phyloP scores from a whole-genome alignment of 2,329 filamentous ascomycete species.

The Fusarium euwallaceae region DNA sequence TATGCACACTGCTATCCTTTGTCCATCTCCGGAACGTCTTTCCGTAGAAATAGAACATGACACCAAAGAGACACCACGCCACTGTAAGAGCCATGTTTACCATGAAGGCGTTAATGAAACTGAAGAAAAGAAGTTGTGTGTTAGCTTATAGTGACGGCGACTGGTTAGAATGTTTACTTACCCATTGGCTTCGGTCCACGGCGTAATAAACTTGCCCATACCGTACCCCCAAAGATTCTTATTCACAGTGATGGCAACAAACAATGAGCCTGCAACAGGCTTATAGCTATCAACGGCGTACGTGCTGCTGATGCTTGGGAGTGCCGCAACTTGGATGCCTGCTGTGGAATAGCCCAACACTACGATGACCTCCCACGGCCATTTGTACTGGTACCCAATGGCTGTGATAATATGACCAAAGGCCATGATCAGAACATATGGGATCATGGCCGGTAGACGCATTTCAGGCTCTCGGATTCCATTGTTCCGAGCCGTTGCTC shows the following conservation, averaged over 20 bases:
- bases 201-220: slow-evolving; percentile 23
- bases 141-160: not conserved
- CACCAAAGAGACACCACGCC: slow-evolving; percentile 2
- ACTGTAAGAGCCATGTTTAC: slow-evolving; percentile 16
- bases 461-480: slow-evolving; percentile 64
- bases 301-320: slow-evolving; percentile 69
- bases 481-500: slow-evolving; percentile 56
- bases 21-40: slow-evolving; percentile 17
- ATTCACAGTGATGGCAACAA: slow-evolving; percentile 26
- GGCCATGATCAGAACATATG: slow-evolving; percentile 39
- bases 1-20: slow-evolving; percentile 13
- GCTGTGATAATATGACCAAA: slow-evolving; percentile 48
- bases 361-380: slow-evolving; percentile 63
- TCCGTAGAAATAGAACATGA: slow-evolving; percentile 15
- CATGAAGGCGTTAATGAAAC: slow-evolving; percentile 8
- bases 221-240: slow-evolving; percentile 30
- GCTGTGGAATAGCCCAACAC: slow-evolving; percentile 60
- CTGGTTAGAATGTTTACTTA: not conserved
- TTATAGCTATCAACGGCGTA: slow-evolving; percentile 76
- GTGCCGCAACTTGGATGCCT: slow-evolving; percentile 56
- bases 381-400: slow-evolving; percentile 61
- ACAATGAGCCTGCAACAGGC: slow-evolving; percentile 31
- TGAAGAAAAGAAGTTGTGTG: not conserved
- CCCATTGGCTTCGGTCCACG: slow-evolving; percentile 18
- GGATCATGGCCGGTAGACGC: slow-evolving; percentile 50